These are phyloP conservation scores for Aspergillus awamori DNA, from an alignment of 2,329 filamentous ascomycete species.

Conservation along the genomic window DNA sequence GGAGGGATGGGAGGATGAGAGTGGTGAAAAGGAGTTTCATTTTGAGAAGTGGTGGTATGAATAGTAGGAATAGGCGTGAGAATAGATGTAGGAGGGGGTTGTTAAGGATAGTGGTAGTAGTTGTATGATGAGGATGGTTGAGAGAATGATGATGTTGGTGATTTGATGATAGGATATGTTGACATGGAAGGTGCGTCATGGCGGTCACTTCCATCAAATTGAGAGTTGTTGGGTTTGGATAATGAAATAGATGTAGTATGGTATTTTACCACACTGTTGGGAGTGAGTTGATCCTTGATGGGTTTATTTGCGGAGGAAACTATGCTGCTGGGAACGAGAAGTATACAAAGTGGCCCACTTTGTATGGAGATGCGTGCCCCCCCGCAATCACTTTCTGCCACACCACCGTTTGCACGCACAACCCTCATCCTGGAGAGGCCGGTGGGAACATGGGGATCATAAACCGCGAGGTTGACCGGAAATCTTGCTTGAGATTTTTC, in stretches of 20 bases:
- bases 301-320: not conserved
- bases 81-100: not conserved
- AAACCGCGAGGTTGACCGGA: no score
- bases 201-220: not conserved
- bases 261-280: no score
- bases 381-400: slow-evolving; percentile 20
- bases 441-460: slow-evolving; percentile 12
- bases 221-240: not conserved
- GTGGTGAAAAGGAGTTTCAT: slow-evolving; percentile 7
- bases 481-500: not conserved
- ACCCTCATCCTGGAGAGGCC: not conserved
- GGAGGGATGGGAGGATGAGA: slow-evolving; percentile 1
- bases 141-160: not conserved
- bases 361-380: slow-evolving; percentile 23
- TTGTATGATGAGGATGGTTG: not conserved
- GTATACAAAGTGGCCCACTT: slow-evolving; percentile 20
- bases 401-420: slow-evolving; percentile 16
- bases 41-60: not conserved
- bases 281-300: no score
- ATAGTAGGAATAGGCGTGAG: not conserved
- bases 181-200: not conserved
- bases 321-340: not conserved
- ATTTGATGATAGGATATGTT: not conserved
- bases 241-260: no score
- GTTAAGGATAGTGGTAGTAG: not conserved